phyloP scores from a whole-genome alignment of 345 rosid genomes.

The Bruguiera sexangula region DNA sequence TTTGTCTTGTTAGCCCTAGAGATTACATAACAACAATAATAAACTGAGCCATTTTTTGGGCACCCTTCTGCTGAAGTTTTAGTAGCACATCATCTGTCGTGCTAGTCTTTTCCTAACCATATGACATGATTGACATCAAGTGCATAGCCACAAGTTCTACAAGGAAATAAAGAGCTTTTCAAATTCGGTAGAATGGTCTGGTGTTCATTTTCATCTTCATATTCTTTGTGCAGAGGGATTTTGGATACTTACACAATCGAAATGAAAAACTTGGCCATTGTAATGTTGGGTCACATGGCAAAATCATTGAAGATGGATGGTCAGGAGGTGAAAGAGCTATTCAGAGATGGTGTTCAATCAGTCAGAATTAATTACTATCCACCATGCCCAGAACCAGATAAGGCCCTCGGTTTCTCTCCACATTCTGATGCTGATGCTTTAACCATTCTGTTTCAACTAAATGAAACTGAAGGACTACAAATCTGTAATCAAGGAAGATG shows the following conservation, averaged over 20 bases:
- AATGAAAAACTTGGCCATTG: constrained; percentile 33
- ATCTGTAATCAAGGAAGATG: constrained; percentile 16
- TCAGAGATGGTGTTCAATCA: constrained; percentile 40
- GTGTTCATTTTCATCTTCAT: neutral
- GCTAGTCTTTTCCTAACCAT: no score
- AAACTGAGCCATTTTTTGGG: no score
- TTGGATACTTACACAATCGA: constrained; percentile 43
- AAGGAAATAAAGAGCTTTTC: neutral
- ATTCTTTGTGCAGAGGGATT: constrained; percentile 35
- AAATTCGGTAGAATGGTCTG: neutral
- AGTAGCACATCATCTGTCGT: no score
- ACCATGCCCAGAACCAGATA: constrained; percentile 47
- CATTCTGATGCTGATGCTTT: constrained; percentile 36
- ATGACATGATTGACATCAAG: no score
- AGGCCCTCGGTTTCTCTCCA: constrained; percentile 41
- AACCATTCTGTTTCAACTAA: constrained; percentile 21
- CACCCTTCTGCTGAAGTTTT: no score
- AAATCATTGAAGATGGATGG: constrained; percentile 43
- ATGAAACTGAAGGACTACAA: constrained; percentile 22
- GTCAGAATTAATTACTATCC: constrained; percentile 56
- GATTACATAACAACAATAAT: no score
- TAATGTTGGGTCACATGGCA: constrained; percentile 36
- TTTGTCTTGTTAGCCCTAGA: no score
- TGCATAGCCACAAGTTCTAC: no score
- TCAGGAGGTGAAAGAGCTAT: constrained; percentile 41